Base-by-base conservation (phyloP, 441 rosid species). In the Populus hybrid region DNA sequence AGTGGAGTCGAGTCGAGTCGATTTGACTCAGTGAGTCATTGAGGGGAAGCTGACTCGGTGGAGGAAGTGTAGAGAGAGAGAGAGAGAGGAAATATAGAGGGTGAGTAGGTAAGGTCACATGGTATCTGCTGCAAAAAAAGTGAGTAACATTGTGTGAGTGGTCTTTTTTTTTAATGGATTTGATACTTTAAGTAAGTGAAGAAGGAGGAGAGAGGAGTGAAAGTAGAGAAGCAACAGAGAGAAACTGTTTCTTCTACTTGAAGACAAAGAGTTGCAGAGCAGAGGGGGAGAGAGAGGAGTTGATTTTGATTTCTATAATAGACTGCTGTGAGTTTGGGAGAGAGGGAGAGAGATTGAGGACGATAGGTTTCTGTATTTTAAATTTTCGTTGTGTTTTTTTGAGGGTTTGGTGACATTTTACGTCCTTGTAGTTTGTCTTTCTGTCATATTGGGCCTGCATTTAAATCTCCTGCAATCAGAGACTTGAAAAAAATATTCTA, bases 51-150 rank as follows among this genome's bases (percentile, higher is more conserved):
- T 7, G 70, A 67, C 3, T 28, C 70, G 71, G 40, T 8, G n/a
- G 40, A 38, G 21, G 71, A 35, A 68, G 72, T 71, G 71, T 38
- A n/a, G n/a, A n/a, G n/a, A 24, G 24, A 29, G 31, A 66, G 40
- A 53, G 68, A 45, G 73, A 75, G 75, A 63, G 79, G 66, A 53
- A 77, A 78, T 74, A 79, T 78, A 80, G 86, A 82, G 93, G 87
- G 83, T 82, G 89, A 87, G 95, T 89, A 94, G 91, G 97, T 82
- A 81, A 85, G 84, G 87, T 95, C 97, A 94, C 97, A 92, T 95
- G 98, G 90, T 84, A 76, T 75, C 82, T 79, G 74, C 77, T 83
- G 77, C 82, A 87, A 92, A 89, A 87, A 92, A 89, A 86, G 86
- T 80, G 79, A 77, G 69, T n/a, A 72, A 66, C 90, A 89, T 83